Conservation (phyloP, 2,329 filamentous ascomycete genomes). For the Aspergillus japonicus region DNA sequence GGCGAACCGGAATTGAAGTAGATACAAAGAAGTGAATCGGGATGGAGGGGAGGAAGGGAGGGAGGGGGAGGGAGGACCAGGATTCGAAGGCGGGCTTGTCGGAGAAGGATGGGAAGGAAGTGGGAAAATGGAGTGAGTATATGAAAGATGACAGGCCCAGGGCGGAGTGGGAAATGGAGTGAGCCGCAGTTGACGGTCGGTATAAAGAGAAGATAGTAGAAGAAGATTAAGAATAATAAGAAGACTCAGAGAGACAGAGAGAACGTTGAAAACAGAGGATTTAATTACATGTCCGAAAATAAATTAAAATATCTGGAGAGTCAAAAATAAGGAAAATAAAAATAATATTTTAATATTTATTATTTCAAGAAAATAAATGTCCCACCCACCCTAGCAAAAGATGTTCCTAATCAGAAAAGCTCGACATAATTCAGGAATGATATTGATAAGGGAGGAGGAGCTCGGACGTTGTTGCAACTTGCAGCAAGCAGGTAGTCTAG, state of each 20-base stretch:
- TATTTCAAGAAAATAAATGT: background rate
- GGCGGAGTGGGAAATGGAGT: conserved; percentile 5
- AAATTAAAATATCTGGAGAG: background rate
- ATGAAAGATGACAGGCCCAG: conserved; percentile 8
- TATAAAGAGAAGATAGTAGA: background rate
- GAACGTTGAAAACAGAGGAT: conserved; percentile 11
- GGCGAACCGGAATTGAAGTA: conserved; percentile 3
- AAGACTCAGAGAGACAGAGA: conserved; percentile 9
- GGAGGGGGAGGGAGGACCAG: background rate
- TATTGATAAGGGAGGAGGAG: conserved; percentile 8
- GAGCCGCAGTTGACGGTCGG: conserved; percentile 11
- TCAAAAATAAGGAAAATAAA: background rate
- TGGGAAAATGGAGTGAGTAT: conserved; percentile 12
- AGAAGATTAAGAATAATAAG: conserved; percentile 6
- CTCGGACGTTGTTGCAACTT: conserved; percentile 1
- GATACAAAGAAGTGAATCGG: conserved; percentile 10
- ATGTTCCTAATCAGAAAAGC: background rate
- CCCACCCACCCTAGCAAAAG: background rate
- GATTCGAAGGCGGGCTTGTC: background rate
- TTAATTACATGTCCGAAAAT: conserved; percentile 1
- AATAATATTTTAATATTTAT: background rate
- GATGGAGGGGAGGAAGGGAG: conserved; percentile 2
- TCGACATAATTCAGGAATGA: conserved; percentile 4
- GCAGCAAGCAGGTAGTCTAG: too few relatives aligned
- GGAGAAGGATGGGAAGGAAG: conserved; percentile 3